Base-by-base conservation (phyloP, 805 yeast genomes). In the Barnettozyma siamensis region DNA sequence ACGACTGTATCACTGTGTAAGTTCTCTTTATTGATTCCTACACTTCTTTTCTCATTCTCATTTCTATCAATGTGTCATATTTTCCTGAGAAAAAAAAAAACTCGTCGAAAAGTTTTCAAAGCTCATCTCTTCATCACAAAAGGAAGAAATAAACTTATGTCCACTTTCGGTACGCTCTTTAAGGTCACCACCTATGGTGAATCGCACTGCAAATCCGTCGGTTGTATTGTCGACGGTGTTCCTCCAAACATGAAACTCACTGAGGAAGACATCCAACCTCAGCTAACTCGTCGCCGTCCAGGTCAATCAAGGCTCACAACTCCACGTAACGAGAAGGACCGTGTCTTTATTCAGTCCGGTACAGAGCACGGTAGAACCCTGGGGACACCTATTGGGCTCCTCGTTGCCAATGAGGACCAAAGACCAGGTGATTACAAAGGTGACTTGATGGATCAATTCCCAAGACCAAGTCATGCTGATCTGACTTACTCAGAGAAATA, bases 391-490 rank as follows among this genome's bases (percentile, higher is more conserved):
- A 85, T 93, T 45, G 97, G 86, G 10, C 87, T 93, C 96, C 59
- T 89, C 42, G 95, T 93, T 18, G 73, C 73, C 57, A 93, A 93
- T 64, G 88, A 93, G 68, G 99, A 93, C 67, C 99, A 93, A 63
- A 78, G 98, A 60, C 99, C 99, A 11, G 79, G 88, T 50, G 99
- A 93, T 65, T 93, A 93, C 72, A 75, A 86, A 20, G 98, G 91
- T 58, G 93, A 95, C 65, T 24, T 24, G 12, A 41, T 41, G 44
- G 98, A 89, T 62, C 73, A 83, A 50, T 93, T 80, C 69, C 99
- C 99, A 53, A 80, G 99, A 65, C 99, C 99, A 21, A 86, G 96
- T 24, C 99, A 93, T 65, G 98, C 99, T 16, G 99, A 93, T 65
- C 88, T 73, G 74, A 93, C 99, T 18, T 93, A 93, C 66, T 70